phyloP scores from a whole-genome alignment of 148 eudicot species.

The Vaccinium myrtillus region DNA sequence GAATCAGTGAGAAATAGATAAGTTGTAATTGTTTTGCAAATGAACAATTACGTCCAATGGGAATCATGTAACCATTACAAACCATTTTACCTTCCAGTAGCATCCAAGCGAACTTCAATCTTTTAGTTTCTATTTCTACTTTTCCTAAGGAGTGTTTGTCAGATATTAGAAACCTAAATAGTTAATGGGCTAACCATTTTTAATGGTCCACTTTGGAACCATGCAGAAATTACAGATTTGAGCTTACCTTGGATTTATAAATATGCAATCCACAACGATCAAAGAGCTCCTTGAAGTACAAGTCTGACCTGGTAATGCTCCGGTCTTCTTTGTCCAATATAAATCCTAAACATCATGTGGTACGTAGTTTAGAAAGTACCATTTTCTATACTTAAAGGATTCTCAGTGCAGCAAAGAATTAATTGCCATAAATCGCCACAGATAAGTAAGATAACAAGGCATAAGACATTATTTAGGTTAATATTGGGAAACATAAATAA shows the following conservation, averaged over 20 bases:
- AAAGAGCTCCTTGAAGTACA: constrained; percentile 81
- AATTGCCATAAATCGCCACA: not conserved
- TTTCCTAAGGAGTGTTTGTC: not conserved
- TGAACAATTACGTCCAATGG: not conserved
- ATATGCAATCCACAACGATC: constrained; percentile 76
- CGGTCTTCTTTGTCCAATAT: constrained; percentile 87
- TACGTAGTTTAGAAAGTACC: not conserved
- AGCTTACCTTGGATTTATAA: constrained; percentile 63
- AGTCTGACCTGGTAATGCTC: constrained; percentile 86
- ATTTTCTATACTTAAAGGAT: not conserved
- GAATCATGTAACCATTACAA: not conserved
- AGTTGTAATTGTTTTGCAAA: not conserved
- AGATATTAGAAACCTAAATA: not conserved
- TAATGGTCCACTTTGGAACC: not conserved
- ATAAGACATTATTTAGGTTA: not conserved
- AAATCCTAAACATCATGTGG: constrained; percentile 51
- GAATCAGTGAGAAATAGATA: not conserved
- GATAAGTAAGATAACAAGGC: not conserved
- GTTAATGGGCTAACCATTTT: not conserved
- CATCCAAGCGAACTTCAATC: not conserved
- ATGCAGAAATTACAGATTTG: not conserved
- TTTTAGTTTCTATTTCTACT: not conserved
- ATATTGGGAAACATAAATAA: not conserved
- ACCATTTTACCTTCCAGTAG: not conserved
- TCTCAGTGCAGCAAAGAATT: not conserved